Evolutionary conservation across 2,329 filamentous ascomycete genomes (phyloP).

Genomic region (Fusarium sp.): DNA sequence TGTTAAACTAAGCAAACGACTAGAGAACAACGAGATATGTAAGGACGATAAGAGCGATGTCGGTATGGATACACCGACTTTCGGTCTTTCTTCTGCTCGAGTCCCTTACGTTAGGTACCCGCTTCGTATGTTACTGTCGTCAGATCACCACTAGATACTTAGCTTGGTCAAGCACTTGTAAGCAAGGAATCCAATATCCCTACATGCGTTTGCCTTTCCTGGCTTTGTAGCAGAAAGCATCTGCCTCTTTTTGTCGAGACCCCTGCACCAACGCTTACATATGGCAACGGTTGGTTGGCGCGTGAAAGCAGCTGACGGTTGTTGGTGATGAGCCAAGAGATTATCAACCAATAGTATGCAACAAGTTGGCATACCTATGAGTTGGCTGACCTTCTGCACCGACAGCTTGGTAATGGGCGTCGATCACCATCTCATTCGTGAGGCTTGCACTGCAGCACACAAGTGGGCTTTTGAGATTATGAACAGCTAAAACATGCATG

Average conservation of each 20-base stretch:
- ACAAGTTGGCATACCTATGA: background rate
- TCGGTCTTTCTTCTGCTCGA: slow-evolving; percentile 12
- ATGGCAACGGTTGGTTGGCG: slow-evolving; percentile 1
- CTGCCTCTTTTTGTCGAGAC: background rate
- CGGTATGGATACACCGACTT: slow-evolving; percentile 12
- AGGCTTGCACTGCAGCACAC: slow-evolving; percentile 2
- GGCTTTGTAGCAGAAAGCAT: background rate
- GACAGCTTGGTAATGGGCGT: slow-evolving; percentile 8
- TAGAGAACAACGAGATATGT: background rate
- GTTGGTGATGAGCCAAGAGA: slow-evolving; percentile 6
- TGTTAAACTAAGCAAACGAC: background rate
- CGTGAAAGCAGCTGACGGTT: slow-evolving; percentile 1
- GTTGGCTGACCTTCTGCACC: slow-evolving; percentile 10
- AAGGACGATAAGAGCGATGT: background rate
- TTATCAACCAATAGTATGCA: background rate
- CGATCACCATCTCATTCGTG: slow-evolving; percentile 15
- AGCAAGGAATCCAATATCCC: background rate
- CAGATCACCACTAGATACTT: background rate
- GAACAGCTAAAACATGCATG: background rate
- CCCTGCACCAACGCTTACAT: background rate
- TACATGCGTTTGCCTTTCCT: background rate
- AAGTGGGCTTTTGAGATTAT: background rate
- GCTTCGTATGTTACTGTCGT: background rate
- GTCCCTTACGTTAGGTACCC: slow-evolving; percentile 5
- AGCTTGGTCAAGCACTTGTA: background rate